phyloP scores from a whole-genome alignment of 257 asterid genomes.

The Jaltomata sinuosa region DNA sequence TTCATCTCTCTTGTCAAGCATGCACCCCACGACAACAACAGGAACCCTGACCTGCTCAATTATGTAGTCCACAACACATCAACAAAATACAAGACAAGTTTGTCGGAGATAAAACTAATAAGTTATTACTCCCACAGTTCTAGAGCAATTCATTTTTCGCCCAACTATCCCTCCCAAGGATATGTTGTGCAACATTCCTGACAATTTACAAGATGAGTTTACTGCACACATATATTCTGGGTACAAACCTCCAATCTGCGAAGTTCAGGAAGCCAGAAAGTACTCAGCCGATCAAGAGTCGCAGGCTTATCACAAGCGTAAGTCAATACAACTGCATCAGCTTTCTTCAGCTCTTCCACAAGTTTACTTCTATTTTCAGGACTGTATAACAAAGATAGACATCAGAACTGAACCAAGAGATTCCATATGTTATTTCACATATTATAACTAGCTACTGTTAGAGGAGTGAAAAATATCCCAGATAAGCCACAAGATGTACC shows the following conservation, averaged over 20 bases:
- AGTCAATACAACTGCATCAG: slow-evolving; percentile 89
- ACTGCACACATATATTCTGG: not conserved
- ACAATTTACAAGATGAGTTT: not conserved
- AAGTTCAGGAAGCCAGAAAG: slow-evolving; percentile 98
- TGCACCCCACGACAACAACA: slow-evolving; percentile 96
- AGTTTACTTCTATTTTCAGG: slow-evolving; percentile 61
- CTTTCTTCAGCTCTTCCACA: slow-evolving; percentile 68
- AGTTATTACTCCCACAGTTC: not conserved
- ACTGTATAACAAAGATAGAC: slow-evolving; percentile 30
- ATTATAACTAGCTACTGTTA: not conserved
- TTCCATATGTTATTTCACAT: not conserved
- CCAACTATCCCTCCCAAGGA: not conserved
- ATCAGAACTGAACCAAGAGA: not conserved
- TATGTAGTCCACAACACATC: not conserved
- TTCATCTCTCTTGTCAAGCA: slow-evolving; percentile 85
- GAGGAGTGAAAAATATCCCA: not conserved
- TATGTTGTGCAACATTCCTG: not conserved
- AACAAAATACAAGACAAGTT: not conserved
- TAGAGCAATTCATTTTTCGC: not conserved
- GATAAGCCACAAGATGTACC: not conserved
- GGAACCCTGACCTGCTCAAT: slow-evolving; percentile 77
- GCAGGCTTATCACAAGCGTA: slow-evolving; percentile 89
- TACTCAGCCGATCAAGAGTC: slow-evolving; percentile 82
- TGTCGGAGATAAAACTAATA: not conserved
- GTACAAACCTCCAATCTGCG: slow-evolving; percentile 69